A percentile compares a stretch with the other conserved stretches of the same genome.
phyloP scores from a whole-genome alignment of 257 asterid genomes.

The Solanum acaule region DNA sequence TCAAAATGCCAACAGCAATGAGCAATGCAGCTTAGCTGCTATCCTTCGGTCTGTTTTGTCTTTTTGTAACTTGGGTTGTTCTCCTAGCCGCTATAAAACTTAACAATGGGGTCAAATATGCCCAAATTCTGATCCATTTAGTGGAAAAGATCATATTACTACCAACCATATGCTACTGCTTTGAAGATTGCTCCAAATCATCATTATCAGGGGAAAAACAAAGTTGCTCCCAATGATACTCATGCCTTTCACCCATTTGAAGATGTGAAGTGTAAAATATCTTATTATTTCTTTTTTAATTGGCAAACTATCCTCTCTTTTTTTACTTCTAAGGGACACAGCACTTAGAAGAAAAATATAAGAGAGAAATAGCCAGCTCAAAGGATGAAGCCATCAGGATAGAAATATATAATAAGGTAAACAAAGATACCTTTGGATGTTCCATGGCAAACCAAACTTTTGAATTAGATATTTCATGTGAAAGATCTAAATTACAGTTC shows the following conservation, averaged over 20 bases:
- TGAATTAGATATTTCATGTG: constrained; percentile 45
- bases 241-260: background rate
- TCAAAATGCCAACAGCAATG: background rate
- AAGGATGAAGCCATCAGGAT: background rate
- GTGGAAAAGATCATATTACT: background rate
- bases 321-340: background rate
- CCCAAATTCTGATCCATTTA: background rate
- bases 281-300: background rate
- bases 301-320: background rate
- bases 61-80: background rate
- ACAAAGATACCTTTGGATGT: constrained; percentile 66
- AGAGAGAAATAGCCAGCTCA: background rate
- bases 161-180: background rate
- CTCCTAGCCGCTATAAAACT: background rate
- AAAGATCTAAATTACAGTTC: constrained; percentile 38
- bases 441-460: constrained; percentile 61
- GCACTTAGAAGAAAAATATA: background rate
- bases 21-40: background rate
- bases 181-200: background rate
- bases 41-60: background rate
- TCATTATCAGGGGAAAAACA: background rate
- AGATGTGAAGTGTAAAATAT: background rate
- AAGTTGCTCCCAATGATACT: background rate
- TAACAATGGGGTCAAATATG: background rate
- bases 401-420: background rate